Conservation (phyloP, 805 yeast genomes). For the Ogataea sp. region DNA sequence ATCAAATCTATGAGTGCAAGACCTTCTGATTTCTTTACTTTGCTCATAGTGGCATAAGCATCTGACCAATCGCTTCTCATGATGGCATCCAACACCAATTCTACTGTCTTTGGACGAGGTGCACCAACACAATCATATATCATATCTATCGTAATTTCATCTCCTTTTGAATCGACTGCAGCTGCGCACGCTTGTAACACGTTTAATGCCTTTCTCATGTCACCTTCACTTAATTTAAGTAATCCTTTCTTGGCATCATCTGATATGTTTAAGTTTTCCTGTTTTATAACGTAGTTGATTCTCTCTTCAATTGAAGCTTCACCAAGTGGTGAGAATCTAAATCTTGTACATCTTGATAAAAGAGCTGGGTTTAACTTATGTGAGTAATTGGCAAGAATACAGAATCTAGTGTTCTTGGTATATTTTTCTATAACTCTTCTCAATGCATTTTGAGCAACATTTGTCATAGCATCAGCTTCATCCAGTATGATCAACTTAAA, state of each 20-base stretch:
- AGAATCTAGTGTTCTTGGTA: conserved; percentile 90
- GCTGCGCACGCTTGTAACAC: conserved; percentile 93
- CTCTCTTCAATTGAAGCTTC: conserved; percentile 61
- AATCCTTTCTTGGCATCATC: conserved; percentile 59
- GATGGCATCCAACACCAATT: conserved; percentile 65
- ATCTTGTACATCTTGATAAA: conserved; percentile 89
- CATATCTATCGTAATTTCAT: conserved; percentile 60
- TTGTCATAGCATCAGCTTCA: conserved; percentile 94
- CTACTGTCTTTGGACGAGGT: conserved; percentile 83
- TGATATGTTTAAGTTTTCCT: conserved; percentile 54
- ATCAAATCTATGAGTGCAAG: conserved; percentile 83
- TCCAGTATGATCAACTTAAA: conserved; percentile 89
- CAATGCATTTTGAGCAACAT: conserved; percentile 77
- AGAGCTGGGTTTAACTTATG: conserved; percentile 95
- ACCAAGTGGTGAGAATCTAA: conserved; percentile 80
- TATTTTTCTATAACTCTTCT: conserved; percentile 85
- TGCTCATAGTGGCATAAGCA: conserved; percentile 57
- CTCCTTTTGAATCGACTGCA: conserved; percentile 40
- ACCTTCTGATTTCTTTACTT: conserved; percentile 66
- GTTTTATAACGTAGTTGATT: conserved; percentile 56
- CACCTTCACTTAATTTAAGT: conserved; percentile 76
- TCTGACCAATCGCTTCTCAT: conserved; percentile 86
- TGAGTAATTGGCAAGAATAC: conserved; percentile 91
- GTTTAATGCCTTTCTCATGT: conserved; percentile 83
- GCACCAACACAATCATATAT: conserved; percentile 94